These are phyloP conservation scores for Oryza meridionalis DNA, from an alignment of 176 grass and related monocot species.

Conservation along the genomic window DNA sequence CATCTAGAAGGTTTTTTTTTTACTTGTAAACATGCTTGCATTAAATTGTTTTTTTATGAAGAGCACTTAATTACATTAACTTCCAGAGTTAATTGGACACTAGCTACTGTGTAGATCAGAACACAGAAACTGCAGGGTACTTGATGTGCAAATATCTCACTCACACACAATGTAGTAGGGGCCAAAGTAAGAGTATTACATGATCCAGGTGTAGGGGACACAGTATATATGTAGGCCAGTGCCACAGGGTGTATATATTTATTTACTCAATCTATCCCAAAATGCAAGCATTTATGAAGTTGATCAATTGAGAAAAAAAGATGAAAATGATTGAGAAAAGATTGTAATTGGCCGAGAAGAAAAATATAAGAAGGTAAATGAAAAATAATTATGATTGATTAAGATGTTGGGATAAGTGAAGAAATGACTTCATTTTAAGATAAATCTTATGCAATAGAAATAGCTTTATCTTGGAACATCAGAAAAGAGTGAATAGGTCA, in stretches of 20 bases:
- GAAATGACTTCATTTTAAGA: too few species aligned
- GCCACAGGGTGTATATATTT: neutral
- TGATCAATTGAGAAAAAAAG: too few species aligned
- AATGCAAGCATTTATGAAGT: too few species aligned
- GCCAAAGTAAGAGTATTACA: neutral
- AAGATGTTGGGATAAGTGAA: too few species aligned
- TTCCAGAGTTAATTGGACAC: neutral
- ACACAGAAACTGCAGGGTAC: neutral
- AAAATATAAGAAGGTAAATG: too few species aligned
- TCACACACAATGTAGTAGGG: neutral
- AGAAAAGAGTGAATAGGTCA: neutral
- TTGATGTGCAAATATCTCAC: neutral
- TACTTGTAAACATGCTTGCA: neutral
- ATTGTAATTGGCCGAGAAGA: too few species aligned
- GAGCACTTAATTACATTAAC: neutral
- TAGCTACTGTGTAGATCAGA: neutral
- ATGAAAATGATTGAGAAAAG: too few species aligned
- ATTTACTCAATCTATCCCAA: neutral
- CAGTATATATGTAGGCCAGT: neutral
- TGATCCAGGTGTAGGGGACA: neutral
- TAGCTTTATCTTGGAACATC: too few species aligned
- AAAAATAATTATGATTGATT: too few species aligned
- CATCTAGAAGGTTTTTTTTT: neutral
- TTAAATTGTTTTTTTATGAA: neutral
- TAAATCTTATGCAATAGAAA: too few species aligned